Evolutionary conservation across 148 eudicot genomes (phyloP), one percentile per base, ranked within the genome.

Genomic region (Diospyros kaki): DNA sequence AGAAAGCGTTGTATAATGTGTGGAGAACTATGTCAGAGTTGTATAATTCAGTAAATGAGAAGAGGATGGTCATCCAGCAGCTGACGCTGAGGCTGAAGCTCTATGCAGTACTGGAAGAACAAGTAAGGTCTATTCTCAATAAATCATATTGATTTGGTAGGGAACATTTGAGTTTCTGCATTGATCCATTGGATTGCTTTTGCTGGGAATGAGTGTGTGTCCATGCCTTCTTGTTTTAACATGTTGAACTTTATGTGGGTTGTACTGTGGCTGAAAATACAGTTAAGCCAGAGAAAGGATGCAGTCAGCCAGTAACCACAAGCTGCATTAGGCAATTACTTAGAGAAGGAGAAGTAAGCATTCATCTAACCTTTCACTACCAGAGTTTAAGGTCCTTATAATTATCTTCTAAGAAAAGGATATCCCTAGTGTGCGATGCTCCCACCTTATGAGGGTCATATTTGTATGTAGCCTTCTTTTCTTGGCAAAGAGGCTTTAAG

Each of bases 1-100:
- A 92, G 97, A 80, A 81, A 84, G 84, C 79, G 61, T 43, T 92
- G 75, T 84, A 78, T 78, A 84, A 83, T 78, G 91, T 90, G 52
- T 84, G 91, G 89, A 83, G 87, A 79, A 75, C 80, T 79, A 87
- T 83, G 69, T 82, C 85, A 83, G 87, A 83, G 63, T 71, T 92
- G 75, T 79, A 84, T 84, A 84, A 87, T 64, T 88, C 86, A 3
- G 89, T 88, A 50, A 69, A 84, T 73, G 85, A 69, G 75, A 91
- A 89, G 76, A 85, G 91, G 75, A 80, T 83, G 46, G 85, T 84
- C 12, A 85, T 94, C 53, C 94, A 87, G 66, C 88, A 83, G 78
- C 72, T 83, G 64, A 84, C 78, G 72, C 77, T 91, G 62, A 92
- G 87, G 76, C 66, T 86, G 78, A 94, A 86, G 84, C 82, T 94